Base-by-base conservation (phyloP, 495 filamentous ascomycete genomes). In the Immersiella caudata region DNA sequence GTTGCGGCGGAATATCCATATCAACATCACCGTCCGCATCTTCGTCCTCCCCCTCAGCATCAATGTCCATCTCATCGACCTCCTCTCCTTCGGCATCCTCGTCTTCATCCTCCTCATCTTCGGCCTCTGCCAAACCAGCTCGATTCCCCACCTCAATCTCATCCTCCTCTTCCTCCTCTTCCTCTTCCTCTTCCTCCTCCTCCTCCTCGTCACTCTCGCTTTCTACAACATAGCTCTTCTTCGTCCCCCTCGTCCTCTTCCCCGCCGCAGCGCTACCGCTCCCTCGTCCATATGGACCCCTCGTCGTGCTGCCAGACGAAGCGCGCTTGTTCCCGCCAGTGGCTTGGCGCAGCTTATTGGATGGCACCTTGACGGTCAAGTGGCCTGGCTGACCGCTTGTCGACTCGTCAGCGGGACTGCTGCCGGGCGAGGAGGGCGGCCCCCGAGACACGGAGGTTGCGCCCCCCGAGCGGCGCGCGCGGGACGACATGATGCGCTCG, bases 291-390 rank as follows among this genome's bases (percentile, higher is more conserved):
- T 68, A 64, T 20, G 60, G 29, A 12, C 70, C 64, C 58, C 71
- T 60, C 73, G 67, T 71, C 77, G 65, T 71, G 52, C 71, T 74
- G 24, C 69, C 73, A 9, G 70, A 16, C 16, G 64, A 51, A 49
- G 63, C 65, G 55, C 68, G 55, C 63, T 68, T 75, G 65, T 74
- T 77, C 55, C 82, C 83, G 40, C 86, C 72, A 25, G 89, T 94
- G 16, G 88, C 91, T 76, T 96, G 89, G 36, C 91, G 89, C 62
- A 95, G 83, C 81, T 92, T 95, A 80, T 84, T 90, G 33, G 92
- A 86, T 6, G 92, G 88, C 73, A 94, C 89, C 81, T 93, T 97
- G 70, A 97, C 88, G 29, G 90, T 96, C 57, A 97, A 81, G 75
- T 87, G 87, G 62, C 94, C 86, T 66, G 90, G 89, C 76, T 85